Evolutionary conservation across 352 stramenopile genomes (phyloP).

Genomic region (Phytophthora multivora): DNA sequence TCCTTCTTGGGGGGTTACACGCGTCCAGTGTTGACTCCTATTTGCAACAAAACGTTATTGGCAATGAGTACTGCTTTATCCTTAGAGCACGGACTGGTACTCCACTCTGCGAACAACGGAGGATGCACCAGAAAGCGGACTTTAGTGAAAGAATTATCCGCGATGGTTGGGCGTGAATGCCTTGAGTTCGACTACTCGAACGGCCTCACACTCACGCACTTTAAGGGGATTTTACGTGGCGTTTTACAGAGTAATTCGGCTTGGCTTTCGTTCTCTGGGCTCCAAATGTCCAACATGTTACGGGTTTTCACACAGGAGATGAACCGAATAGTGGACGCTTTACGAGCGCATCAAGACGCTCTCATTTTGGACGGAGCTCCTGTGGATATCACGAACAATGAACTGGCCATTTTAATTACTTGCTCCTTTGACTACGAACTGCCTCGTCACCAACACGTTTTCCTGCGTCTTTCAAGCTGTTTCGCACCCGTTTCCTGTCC

Average conservation of each 20-base stretch:
- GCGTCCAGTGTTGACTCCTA: constrained; percentile 52
- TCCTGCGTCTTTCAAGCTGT: constrained; percentile 47
- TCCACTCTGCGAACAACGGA: constrained; percentile 35
- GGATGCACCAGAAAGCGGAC: constrained; percentile 48
- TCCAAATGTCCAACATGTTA: constrained; percentile 44
- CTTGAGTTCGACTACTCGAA: constrained; percentile 47
- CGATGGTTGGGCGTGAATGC: constrained; percentile 49
- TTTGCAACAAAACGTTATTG: constrained; percentile 63
- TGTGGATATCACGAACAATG: constrained; percentile 44
- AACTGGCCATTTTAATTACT: constrained; percentile 43
- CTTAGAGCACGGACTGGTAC: constrained; percentile 52
- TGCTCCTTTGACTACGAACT: constrained; percentile 36
- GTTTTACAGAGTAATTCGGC: constrained; percentile 43
- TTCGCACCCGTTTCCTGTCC: constrained; percentile 52
- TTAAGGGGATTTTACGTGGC: constrained; percentile 45
- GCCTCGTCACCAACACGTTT: constrained; percentile 42
- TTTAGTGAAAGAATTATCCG: constrained; percentile 47
- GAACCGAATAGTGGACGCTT: constrained; percentile 47
- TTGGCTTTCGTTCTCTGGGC: constrained; percentile 49
- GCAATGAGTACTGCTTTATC: constrained; percentile 62
- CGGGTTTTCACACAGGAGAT: constrained; percentile 49
- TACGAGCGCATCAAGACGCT: constrained; percentile 39
- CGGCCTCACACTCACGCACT: constrained; percentile 37
- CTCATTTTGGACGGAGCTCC: constrained; percentile 40
- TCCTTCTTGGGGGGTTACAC: constrained; percentile 56